phyloP scores from a whole-genome alignment of 129 eudicot genomes.

The Centella asiatica region DNA sequence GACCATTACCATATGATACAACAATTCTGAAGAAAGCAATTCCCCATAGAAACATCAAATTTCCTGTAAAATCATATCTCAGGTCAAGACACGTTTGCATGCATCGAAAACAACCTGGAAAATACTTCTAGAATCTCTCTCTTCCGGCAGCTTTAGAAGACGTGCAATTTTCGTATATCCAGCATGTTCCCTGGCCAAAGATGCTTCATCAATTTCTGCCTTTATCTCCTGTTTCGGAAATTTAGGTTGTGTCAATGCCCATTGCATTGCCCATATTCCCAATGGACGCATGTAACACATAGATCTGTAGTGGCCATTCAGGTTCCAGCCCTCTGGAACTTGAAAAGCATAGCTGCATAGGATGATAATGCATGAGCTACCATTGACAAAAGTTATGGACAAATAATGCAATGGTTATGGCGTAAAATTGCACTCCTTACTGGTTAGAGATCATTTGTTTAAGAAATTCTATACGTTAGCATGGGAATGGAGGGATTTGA shows the following conservation, averaged over 20 bases:
- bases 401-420: too few relatives aligned
- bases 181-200: constrained; percentile 28
- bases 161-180: constrained; percentile 39
- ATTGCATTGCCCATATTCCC: constrained; percentile 70
- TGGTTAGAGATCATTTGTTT: too few relatives aligned
- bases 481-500: too few relatives aligned
- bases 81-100: constrained; percentile 29
- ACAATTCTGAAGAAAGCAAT: too few relatives aligned
- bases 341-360: constrained; percentile 46
- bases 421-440: too few relatives aligned
- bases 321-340: constrained; percentile 56
- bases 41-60: not conserved
- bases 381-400: not conserved
- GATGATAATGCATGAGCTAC: not conserved
- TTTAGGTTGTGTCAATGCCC: constrained; percentile 47
- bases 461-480: too few relatives aligned
- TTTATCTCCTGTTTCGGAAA: constrained; percentile 21
- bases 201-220: constrained; percentile 24
- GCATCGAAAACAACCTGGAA: constrained; percentile 36
- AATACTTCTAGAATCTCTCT: constrained; percentile 29
- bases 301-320: constrained; percentile 39
- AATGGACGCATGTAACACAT: constrained; percentile 57
- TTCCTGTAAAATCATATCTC: not conserved
- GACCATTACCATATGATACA: too few relatives aligned
- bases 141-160: constrained; percentile 32